Base-by-base conservation (phyloP, 2,329 filamentous ascomycete genomes). In the Ambrosiella xylebori region DNA sequence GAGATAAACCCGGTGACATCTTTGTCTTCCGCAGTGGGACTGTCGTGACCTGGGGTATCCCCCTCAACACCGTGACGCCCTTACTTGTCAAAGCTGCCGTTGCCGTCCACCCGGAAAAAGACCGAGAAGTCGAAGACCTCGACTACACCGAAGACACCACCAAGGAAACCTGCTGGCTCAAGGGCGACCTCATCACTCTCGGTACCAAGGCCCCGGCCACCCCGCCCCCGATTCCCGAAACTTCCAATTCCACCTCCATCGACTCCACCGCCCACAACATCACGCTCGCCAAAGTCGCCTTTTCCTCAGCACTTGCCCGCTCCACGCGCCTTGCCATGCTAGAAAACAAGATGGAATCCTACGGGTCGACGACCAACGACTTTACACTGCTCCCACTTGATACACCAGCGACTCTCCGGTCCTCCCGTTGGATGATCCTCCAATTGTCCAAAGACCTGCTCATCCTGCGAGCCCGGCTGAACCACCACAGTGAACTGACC, bases 21-120 rank as follows among this genome's bases (percentile, higher is more conserved):
- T 97, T 97, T 67, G 84, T 98, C 59, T 98, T 98, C 64, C 89
- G 91, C 7, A 95, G 90, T 0, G 93, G 93, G 9, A 95, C 90
- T 11, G 79, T 97, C 7, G 93, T 97, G 5, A 85, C 88, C 27
- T 98, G 93, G 93, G 86, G 87, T 4, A 76, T 96, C 1, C 84
- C 88, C 0, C 79, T 88, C 61, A 81, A 85, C 59, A 80, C 88
- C 15, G 84, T 89, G 13, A 86, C 86, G 7, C 79, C 78, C 59
- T 82, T 85, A 38, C 75, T 97, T 11, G 76, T 87, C 17, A 78
- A 82, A 0, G 89, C 91, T 1, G 87, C 90, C 12, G 79, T 86
- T 63, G 82, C 83, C 56, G 80, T 86, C 1, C 86, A 94, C 67
- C 71, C 84, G 2, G 70, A 83, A 7, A 65, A 82, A 54, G 75